A percentile compares a stretch with the other conserved stretches of the same genome.
Evolutionary conservation across 202 grass and related monocot genomes (phyloP).

Genomic region (Zoysia matrella): DNA sequence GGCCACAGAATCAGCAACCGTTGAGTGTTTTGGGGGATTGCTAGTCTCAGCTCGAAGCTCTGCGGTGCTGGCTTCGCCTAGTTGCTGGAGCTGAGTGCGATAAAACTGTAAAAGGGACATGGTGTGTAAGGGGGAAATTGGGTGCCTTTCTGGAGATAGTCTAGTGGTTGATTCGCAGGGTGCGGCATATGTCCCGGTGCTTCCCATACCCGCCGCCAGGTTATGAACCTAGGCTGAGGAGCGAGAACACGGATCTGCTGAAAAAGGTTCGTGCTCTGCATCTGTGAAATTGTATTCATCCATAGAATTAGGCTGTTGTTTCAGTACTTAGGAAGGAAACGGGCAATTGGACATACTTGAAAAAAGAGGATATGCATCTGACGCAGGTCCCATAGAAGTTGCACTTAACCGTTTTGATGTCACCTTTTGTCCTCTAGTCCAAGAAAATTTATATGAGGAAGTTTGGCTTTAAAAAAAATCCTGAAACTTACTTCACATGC

Average conservation of each 20-base stretch:
- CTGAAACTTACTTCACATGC: background rate
- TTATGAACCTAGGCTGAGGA: conserved; percentile 52
- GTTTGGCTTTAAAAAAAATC: no score
- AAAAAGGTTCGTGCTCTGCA: conserved; percentile 53
- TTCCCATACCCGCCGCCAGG: conserved; percentile 74
- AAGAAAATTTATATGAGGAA: no score
- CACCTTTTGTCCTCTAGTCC: no score
- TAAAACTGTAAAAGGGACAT: conserved; percentile 33
- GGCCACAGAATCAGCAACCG: background rate
- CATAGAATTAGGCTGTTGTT: no score
- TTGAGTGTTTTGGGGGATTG: background rate
- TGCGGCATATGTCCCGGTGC: conserved; percentile 66
- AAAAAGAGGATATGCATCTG: no score
- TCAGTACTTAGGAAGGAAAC: no score
- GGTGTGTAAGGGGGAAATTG: conserved; percentile 39
- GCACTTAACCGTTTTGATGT: no score
- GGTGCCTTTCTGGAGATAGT: conserved; percentile 1
- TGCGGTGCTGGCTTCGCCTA: background rate
- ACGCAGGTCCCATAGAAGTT: no score
- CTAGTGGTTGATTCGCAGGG: conserved; percentile 19
- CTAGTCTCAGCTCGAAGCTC: background rate
- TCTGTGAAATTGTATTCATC: background rate
- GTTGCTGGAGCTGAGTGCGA: background rate
- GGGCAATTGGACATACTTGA: no score
- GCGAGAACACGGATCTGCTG: conserved; percentile 52